Percentiles rank a stretch among this genome's conserved stretches.
These are phyloP conservation scores for Evernia prunastri DNA, from an alignment of 495 filamentous ascomycete genomes.

Conservation along the genomic window DNA sequence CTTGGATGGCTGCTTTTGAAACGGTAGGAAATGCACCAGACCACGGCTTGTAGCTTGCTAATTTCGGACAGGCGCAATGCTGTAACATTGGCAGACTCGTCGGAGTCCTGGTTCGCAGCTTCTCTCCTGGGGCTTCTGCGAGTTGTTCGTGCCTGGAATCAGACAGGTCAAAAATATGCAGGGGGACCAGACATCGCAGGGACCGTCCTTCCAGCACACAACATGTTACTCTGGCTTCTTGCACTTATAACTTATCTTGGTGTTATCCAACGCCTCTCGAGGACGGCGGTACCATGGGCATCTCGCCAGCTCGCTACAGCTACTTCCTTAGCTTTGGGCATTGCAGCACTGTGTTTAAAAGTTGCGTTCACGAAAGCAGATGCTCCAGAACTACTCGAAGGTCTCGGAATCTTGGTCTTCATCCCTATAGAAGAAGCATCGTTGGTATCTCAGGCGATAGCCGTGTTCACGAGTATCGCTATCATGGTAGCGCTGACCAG, in stretches of 20 bases:
- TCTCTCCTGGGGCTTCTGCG: conserved; percentile 47
- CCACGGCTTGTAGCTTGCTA: background rate
- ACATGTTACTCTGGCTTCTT: conserved; percentile 64
- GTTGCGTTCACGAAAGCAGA: conserved; percentile 74
- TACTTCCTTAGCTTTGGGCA: conserved; percentile 19
- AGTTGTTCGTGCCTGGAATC: conserved; percentile 76
- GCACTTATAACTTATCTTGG: conserved; percentile 62
- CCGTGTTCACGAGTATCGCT: conserved; percentile 49
- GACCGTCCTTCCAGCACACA: conserved; percentile 54
- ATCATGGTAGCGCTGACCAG: conserved; percentile 37
- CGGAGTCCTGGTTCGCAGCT: background rate
- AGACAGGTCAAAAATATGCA: conserved; percentile 91
- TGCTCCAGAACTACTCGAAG: conserved; percentile 70
- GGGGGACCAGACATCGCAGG: conserved; percentile 80
- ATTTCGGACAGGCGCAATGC: conserved; percentile 3
- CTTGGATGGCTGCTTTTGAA: conserved; percentile 56
- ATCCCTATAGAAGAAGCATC: conserved; percentile 39
- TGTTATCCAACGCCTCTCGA: conserved; percentile 34
- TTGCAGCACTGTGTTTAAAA: conserved; percentile 73
- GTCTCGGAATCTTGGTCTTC: conserved; percentile 40
- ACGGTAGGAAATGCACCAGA: conserved; percentile 14
- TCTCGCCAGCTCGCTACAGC: conserved; percentile 17
- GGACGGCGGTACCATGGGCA: conserved; percentile 27
- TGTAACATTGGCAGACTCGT: background rate
- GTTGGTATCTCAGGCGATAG: conserved; percentile 46